Percentiles rank a stretch among this genome's conserved stretches.
Evolutionary conservation across 139 green algal genomes (phyloP).

Genomic region (Picochlorum sp.): DNA sequence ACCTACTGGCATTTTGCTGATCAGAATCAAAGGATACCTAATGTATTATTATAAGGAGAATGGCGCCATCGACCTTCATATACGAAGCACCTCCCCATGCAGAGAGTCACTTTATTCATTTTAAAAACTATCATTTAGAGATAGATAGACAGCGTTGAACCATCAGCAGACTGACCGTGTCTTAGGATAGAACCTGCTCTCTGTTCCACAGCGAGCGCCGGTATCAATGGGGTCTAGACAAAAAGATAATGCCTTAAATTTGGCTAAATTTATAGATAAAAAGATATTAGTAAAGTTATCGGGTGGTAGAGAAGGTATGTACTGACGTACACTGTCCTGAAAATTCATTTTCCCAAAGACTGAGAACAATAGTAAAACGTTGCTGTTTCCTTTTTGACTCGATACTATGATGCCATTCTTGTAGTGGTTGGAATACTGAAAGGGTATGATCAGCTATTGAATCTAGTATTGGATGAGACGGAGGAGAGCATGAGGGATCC

Average conservation of each 20-base stretch:
- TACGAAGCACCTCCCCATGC: no score
- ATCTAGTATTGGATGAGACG: conserved; percentile 94
- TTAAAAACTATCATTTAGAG: no score
- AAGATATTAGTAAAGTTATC: conserved; percentile 87
- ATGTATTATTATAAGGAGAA: no score
- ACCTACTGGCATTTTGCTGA: no score
- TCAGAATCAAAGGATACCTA: no score
- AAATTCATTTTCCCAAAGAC: not conserved
- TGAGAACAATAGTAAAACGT: no score
- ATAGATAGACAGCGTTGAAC: no score
- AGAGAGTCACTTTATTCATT: no score
- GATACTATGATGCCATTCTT: not conserved
- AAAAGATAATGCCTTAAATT: conserved; percentile 91
- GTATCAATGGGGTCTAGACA: conserved; percentile 17
- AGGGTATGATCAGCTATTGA: conserved; percentile 96
- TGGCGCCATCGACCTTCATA: no score
- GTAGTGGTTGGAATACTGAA: conserved; percentile 78
- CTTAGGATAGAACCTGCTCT: no score
- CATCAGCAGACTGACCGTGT: no score
- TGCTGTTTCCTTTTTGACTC: not conserved
- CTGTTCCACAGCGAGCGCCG: no score
- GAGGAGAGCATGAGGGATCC: conserved; percentile 83
- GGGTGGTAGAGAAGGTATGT: conserved; percentile 79
- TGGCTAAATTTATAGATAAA: conserved; percentile 94
- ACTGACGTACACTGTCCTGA: not conserved